Conservation (phyloP, 2,329 filamentous ascomycete genomes). For the Fusarium mexicanum region DNA sequence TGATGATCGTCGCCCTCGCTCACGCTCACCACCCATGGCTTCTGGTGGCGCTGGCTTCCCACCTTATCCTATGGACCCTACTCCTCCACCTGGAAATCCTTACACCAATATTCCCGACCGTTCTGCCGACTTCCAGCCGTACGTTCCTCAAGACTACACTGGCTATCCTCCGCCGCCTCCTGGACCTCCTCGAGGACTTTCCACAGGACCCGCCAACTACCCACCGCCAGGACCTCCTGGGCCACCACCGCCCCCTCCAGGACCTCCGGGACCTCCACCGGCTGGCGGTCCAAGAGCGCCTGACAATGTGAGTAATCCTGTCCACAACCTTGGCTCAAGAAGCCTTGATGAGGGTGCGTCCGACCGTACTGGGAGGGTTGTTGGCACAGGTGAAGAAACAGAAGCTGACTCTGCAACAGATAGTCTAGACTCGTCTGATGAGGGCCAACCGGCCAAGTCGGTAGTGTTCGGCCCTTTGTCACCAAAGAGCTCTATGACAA, state of each 20-base stretch:
- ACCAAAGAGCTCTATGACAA: constrained; percentile 58
- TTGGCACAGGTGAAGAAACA: neutral
- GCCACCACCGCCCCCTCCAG: constrained; percentile 40
- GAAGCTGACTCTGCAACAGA: constrained; percentile 43
- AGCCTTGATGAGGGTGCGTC: constrained; percentile 52
- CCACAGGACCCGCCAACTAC: constrained; percentile 5
- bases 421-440: constrained; percentile 39
- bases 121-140: constrained; percentile 51
- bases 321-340: constrained; percentile 43
- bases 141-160: constrained; percentile 56
- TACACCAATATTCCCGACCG: constrained; percentile 52
- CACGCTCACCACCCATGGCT: constrained; percentile 59
- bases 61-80: constrained; percentile 50
- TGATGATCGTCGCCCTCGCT: constrained; percentile 52
- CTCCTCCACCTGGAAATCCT: constrained; percentile 36
- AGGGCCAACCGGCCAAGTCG: constrained; percentile 47
- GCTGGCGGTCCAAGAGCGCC: constrained; percentile 48
- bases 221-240: constrained; percentile 43
- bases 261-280: constrained; percentile 48
- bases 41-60: constrained; percentile 63
- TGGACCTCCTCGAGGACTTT: constrained; percentile 40
- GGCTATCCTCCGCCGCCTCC: constrained; percentile 54
- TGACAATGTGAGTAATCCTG: constrained; percentile 57
- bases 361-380: constrained; percentile 41
- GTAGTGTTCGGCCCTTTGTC: constrained; percentile 61